These are phyloP conservation scores for Epipyxis sp. DNA, from an alignment of 108 stramenopile genomes.

Conservation along the genomic window DNA sequence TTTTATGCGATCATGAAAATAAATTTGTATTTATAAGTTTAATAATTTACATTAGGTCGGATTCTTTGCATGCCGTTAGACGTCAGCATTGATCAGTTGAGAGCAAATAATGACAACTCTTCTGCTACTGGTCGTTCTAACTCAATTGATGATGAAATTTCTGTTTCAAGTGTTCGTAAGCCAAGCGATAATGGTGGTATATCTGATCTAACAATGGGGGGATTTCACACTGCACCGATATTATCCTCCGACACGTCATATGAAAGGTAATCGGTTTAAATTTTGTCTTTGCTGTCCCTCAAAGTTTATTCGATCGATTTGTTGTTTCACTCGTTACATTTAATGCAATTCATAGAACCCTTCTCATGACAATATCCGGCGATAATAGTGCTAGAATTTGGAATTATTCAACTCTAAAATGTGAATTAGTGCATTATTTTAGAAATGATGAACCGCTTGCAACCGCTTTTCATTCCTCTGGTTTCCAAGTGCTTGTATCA, in stretches of 20 bases:
- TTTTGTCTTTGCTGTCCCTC: no score
- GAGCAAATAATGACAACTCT: neutral
- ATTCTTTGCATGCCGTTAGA: constrained; percentile 11
- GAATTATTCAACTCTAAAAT: constrained; percentile 50
- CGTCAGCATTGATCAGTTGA: constrained; percentile 1
- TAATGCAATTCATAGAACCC: no score
- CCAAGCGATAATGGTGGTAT: no score
- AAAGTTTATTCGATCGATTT: no score
- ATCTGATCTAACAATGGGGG: neutral
- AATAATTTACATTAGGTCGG: no score
- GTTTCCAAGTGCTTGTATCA: constrained; percentile 47
- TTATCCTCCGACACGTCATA: neutral
- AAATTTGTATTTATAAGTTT: no score
- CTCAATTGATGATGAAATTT: neutral
- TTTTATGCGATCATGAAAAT: no score
- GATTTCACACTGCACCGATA: neutral
- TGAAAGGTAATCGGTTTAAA: no score
- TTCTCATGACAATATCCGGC: constrained; percentile 53
- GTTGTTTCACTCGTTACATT: no score
- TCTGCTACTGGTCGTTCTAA: neutral
- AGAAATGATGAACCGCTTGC: constrained; percentile 43
- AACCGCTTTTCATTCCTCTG: constrained; percentile 42
- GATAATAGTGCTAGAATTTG: constrained; percentile 56
- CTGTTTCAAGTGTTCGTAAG: no score
- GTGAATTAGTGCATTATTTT: constrained; percentile 38